A percentile compares a stretch with the other conserved stretches of the same genome.
phyloP scores from a whole-genome alignment of 2,329 filamentous ascomycete species.

The Sporothrix pallida region DNA sequence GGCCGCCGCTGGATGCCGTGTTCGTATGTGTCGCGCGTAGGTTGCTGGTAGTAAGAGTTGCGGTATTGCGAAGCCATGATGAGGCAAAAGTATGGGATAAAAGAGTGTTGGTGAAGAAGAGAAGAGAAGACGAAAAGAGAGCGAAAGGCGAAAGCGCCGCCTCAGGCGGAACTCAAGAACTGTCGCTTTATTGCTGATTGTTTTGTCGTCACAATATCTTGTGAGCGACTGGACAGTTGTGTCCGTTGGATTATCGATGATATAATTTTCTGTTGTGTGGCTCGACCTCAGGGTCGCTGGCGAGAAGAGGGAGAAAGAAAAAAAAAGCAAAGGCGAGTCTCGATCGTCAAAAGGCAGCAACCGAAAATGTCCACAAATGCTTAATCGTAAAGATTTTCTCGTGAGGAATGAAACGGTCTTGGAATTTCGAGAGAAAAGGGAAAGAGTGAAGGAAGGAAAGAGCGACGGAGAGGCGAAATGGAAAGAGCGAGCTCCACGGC shows the following conservation, averaged over 20 bases:
- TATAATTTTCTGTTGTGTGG: conserved; percentile 12
- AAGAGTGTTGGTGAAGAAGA: background rate
- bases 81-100: background rate
- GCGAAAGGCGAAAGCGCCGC: conserved; percentile 20
- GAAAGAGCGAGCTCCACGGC: conserved; percentile 28
- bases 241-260: background rate
- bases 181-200: background rate
- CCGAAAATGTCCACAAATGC: conserved; percentile 2
- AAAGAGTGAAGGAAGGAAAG: conserved; percentile 28
- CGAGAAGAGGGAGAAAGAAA: background rate
- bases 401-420: conserved; percentile 30
- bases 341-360: conserved; percentile 11
- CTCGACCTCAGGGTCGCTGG: background rate
- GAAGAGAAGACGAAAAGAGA: conserved; percentile 8
- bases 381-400: conserved; percentile 10
- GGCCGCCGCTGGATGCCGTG: conserved; percentile 47
- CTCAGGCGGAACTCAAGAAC: background rate
- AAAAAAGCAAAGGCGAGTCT: conserved; percentile 3
- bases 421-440: conserved; percentile 23
- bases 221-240: no score
- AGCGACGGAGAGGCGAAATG: background rate
- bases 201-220: background rate
- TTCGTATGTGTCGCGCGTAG: conserved; percentile 51
- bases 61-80: conserved; percentile 54
- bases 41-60: conserved; percentile 58